Conservation (phyloP, 257 asterid species). For the Solanum gracilifrons region DNA sequence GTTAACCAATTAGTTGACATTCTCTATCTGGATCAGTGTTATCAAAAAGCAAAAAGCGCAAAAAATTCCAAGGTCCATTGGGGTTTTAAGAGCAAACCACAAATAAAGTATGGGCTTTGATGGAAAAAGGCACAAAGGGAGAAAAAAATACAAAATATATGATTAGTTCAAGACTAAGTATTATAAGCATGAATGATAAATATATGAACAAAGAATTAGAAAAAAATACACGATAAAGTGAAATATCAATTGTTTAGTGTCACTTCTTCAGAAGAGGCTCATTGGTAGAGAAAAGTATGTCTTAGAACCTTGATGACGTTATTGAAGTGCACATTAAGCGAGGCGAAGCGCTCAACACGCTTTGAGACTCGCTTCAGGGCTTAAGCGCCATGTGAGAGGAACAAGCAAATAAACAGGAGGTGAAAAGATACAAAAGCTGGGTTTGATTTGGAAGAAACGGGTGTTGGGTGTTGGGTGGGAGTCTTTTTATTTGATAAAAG, state of each 20-base stretch:
- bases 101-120: not conserved
- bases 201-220: too few species aligned
- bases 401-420: too few species aligned
- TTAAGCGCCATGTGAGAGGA: too few species aligned
- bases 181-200: not conserved
- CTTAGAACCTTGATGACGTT: not conserved
- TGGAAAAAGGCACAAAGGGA: not conserved
- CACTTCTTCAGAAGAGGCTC: not conserved
- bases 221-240: not conserved
- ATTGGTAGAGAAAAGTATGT: not conserved
- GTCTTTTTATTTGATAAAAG: too few species aligned
- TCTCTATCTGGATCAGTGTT: not conserved
- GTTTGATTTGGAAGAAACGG: too few species aligned
- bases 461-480: too few species aligned
- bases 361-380: not conserved
- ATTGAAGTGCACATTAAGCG: not conserved
- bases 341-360: not conserved
- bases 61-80: not conserved
- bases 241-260: not conserved
- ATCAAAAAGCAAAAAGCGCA: not conserved
- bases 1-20: not conserved
- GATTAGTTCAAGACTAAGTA: not conserved
- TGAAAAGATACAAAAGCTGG: too few species aligned
- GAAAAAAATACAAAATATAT: not conserved
- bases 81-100: not conserved